phyloP scores from a whole-genome alignment of 179 eudicot species.

The Spinacia oleracea region DNA sequence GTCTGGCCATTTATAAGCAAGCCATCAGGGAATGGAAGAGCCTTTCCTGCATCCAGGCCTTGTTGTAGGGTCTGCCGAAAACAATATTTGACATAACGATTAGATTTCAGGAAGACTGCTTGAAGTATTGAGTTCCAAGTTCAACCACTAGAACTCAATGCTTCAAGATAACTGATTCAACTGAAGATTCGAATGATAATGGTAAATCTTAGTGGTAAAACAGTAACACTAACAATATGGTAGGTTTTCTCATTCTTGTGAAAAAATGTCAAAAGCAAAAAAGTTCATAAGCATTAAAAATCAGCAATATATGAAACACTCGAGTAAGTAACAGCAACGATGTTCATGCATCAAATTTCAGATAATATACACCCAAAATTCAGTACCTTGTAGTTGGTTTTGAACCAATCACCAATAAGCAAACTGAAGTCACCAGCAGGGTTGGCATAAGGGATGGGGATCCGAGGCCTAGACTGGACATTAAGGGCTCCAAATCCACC shows the following conservation, averaged over 20 bases:
- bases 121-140: neutral
- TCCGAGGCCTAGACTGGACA: conserved; percentile 79
- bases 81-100: conserved; percentile 4
- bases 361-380: neutral
- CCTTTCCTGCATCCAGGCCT: conserved; percentile 66
- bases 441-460: conserved; percentile 70
- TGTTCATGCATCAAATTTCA: neutral
- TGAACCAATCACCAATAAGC: conserved; percentile 88
- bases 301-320: neutral
- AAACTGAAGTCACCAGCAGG: conserved; percentile 78
- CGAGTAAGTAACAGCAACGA: neutral
- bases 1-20: conserved; percentile 74
- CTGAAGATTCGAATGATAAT: neutral
- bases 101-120: neutral
- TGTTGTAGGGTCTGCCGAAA: conserved; percentile 53
- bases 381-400: conserved; percentile 74
- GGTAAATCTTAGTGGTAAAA: neutral
- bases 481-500: conserved; percentile 93
- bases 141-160: neutral
- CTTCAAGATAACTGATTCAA: too few relatives aligned
- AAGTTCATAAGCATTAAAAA: neutral
- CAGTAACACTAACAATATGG: neutral
- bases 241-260: neutral
- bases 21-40: conserved; percentile 70
- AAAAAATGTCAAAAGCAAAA: neutral